Evolutionary conservation across 2,329 filamentous ascomycete species (phyloP).

Genomic region (Paraphaeosphaeria sporulosa): DNA sequence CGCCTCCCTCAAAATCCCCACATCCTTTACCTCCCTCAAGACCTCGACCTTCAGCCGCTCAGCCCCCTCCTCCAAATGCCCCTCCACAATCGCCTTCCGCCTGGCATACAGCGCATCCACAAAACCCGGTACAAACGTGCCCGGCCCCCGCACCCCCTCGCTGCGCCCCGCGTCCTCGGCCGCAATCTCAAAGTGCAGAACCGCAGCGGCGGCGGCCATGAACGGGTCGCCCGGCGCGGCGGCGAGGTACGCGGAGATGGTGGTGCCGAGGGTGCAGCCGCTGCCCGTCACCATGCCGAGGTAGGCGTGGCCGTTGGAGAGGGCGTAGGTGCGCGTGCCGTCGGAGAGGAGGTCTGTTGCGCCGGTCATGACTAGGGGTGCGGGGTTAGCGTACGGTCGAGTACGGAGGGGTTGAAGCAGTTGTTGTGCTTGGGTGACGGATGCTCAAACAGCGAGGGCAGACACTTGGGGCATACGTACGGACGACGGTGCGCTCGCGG

Average conservation of each 20-base stretch:
- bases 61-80: constrained; percentile 14
- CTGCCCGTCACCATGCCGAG: constrained; percentile 75
- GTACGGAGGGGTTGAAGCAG: no score
- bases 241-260: constrained; percentile 77
- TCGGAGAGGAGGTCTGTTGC: constrained; percentile 79
- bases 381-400: no score
- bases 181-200: constrained; percentile 80
- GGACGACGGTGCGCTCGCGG: constrained; percentile 73
- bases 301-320: constrained; percentile 79
- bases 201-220: constrained; percentile 73
- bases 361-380: constrained; percentile 73
- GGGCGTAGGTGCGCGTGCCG: constrained; percentile 69
- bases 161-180: constrained; percentile 71
- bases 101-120: constrained; percentile 70
- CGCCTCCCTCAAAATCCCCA: constrained; percentile 28
- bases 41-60: constrained; percentile 24
- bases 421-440: no score
- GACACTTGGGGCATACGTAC: no score
- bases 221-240: constrained; percentile 68
- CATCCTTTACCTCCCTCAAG: constrained; percentile 29
- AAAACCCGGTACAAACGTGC: constrained; percentile 85
- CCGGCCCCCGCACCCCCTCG: constrained; percentile 75
- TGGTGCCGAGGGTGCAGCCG: constrained; percentile 85
- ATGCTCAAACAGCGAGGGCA: no score
- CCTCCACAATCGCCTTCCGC: constrained; percentile 24